These are phyloP conservation scores for Penicillium sp. DNA, from an alignment of 2,329 filamentous ascomycete genomes.

Conservation along the genomic window DNA sequence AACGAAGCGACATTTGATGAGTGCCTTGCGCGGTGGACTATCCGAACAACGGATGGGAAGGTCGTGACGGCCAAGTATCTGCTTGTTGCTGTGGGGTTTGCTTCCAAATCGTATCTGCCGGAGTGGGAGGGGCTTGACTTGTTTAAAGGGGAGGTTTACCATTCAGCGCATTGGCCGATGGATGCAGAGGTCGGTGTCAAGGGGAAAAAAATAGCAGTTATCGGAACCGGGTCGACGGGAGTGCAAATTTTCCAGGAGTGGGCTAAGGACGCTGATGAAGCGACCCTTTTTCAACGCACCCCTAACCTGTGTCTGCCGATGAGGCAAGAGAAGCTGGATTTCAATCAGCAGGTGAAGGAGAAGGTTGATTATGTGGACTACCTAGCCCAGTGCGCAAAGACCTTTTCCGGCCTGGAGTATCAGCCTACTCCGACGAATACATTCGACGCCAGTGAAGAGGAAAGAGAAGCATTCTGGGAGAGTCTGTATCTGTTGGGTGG, in stretches of 20 bases:
- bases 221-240: constrained; percentile 62
- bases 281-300: constrained; percentile 68
- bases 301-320: constrained; percentile 69
- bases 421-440: constrained; percentile 57
- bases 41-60: constrained; percentile 41
- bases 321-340: constrained; percentile 33
- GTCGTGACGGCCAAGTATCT: too few species aligned
- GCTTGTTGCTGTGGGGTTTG: too few species aligned
- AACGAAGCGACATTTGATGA: constrained; percentile 47
- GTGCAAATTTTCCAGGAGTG: constrained; percentile 64
- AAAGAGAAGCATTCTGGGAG: constrained; percentile 57
- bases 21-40: constrained; percentile 44
- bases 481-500: constrained; percentile 56
- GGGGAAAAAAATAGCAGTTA: constrained; percentile 56
- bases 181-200: constrained; percentile 51
- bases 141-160: constrained; percentile 59
- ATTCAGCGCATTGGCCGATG: constrained; percentile 61
- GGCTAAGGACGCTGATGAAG: constrained; percentile 55
- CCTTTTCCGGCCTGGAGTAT: too few species aligned
- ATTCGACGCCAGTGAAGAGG: constrained; percentile 57
- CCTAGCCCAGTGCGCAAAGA: too few species aligned
- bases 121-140: constrained; percentile 31
- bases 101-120: too few species aligned
- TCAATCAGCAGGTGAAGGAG: constrained; percentile 43
- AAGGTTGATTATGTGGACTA: too few species aligned